Evolutionary conservation across 1,284 basidiomycete genomes (phyloP).

Genomic region (Trametes versicolor): DNA sequence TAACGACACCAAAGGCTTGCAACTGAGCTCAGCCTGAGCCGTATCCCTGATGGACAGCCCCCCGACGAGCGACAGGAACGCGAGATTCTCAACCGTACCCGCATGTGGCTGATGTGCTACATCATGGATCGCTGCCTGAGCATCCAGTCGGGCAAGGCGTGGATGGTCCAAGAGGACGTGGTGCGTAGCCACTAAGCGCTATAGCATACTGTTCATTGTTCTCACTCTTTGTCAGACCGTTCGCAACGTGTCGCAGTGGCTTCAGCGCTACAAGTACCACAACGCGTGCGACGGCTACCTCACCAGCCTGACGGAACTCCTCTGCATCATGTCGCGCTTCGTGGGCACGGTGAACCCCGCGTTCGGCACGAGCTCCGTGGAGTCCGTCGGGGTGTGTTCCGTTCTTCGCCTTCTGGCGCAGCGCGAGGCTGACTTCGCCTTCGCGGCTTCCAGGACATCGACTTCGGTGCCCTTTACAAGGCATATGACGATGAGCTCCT

Average conservation of each 20-base stretch:
- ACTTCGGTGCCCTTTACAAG: conserved; percentile 39
- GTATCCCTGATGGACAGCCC: conserved; percentile 47
- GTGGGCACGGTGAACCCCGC: conserved; percentile 35
- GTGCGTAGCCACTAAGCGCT: conserved; percentile 28
- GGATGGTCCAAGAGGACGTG: conserved; percentile 55
- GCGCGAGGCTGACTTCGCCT: conserved; percentile 23
- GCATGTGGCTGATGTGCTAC: conserved; percentile 59
- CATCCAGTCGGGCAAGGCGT: conserved; percentile 57
- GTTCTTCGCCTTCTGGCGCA: conserved; percentile 18
- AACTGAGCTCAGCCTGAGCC: conserved; percentile 56
- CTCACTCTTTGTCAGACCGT: conserved; percentile 35
- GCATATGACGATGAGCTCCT: conserved; percentile 40
- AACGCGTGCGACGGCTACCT: conserved; percentile 43
- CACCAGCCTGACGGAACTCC: conserved; percentile 43
- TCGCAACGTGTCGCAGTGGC: conserved; percentile 37
- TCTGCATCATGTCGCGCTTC: conserved; percentile 46
- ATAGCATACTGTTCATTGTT: background rate
- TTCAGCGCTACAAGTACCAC: conserved; percentile 42
- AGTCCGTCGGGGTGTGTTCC: conserved; percentile 30
- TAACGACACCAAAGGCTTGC: conserved; percentile 44
- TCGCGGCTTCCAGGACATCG: conserved; percentile 33
- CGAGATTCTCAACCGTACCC: conserved; percentile 55
- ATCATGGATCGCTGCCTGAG: conserved; percentile 54
- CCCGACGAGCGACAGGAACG: conserved; percentile 50
- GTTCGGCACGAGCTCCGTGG: conserved; percentile 33